Conservation (phyloP, 306 rosid genomes). For the Glycine tomentella region DNA sequence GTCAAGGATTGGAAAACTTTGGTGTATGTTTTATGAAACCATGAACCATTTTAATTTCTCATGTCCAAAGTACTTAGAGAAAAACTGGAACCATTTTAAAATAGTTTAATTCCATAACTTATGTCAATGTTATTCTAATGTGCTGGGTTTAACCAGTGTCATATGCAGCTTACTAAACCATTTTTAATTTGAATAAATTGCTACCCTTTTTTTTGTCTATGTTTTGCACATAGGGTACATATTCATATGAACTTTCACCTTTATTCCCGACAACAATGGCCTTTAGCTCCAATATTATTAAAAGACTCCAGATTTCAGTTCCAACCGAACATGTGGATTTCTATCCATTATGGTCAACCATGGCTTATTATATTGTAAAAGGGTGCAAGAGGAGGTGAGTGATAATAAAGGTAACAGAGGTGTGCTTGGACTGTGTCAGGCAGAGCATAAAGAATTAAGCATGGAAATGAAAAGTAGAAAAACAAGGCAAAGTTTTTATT, state of each 20-base stretch:
- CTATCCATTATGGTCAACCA: slow-evolving; percentile 36
- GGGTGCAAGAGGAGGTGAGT: slow-evolving; percentile 3
- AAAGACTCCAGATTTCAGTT: background rate
- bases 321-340: slow-evolving; percentile 53
- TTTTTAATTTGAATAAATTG: background rate
- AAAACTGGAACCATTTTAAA: background rate
- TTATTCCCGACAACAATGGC: slow-evolving; percentile 40
- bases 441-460: background rate
- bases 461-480: background rate
- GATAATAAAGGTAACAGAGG: slow-evolving; percentile 4
- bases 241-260: slow-evolving; percentile 41
- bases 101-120: background rate
- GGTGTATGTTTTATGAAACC: background rate
- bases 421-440: background rate
- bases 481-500: slow-evolving; percentile 4
- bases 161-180: background rate
- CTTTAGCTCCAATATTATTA: slow-evolving; percentile 24
- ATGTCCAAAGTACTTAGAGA: background rate
- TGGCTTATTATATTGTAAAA: background rate
- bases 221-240: slow-evolving; percentile 18
- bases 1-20: background rate
- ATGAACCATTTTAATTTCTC: background rate
- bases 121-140: background rate
- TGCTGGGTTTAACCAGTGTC: background rate
- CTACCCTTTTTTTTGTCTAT: background rate